phyloP scores from a whole-genome alignment of 2,329 filamentous ascomycete species.

The Amesomyces nigricolor region DNA sequence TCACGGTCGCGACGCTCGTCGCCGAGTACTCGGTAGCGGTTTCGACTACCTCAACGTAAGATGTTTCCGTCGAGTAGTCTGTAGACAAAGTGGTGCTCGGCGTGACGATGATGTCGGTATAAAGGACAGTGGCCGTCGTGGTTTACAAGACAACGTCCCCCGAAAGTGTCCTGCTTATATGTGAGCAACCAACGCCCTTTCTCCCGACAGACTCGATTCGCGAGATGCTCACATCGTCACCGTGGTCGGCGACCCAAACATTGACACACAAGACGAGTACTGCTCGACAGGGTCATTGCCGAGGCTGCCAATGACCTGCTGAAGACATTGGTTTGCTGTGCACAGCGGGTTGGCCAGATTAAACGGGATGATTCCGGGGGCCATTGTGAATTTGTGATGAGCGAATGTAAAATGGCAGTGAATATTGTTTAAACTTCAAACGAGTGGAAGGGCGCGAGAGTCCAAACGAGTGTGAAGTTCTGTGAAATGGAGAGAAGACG shows the following conservation, averaged over 20 bases:
- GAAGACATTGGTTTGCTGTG: neutral
- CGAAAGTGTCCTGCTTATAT: no score
- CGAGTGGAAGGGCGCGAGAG: neutral
- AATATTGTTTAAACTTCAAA: no score
- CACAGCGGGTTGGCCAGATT: neutral
- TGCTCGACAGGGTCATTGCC: neutral
- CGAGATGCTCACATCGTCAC: neutral
- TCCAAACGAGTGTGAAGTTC: no score
- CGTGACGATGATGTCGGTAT: slow-evolving; percentile 11
- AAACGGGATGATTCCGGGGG: neutral
- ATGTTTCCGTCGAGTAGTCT: neutral
- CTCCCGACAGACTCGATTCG: neutral
- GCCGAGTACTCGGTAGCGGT: slow-evolving; percentile 5
- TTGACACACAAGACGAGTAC: neutral
- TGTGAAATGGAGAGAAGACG: no score
- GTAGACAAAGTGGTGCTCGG: slow-evolving; percentile 1
- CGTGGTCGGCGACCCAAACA: slow-evolving; percentile 2
- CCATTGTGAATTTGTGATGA: neutral
- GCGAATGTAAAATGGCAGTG: no score
- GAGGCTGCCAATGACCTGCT: slow-evolving; percentile 1
- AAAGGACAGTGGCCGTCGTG: neutral
- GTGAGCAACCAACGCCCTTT: neutral
- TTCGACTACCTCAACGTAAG: neutral
- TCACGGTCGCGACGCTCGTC: neutral
- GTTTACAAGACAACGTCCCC: neutral